Evolutionary conservation across 805 yeast genomes (phyloP), one percentile per base, ranked within the genome.

Genomic region (Yamadazyma philogaea): DNA sequence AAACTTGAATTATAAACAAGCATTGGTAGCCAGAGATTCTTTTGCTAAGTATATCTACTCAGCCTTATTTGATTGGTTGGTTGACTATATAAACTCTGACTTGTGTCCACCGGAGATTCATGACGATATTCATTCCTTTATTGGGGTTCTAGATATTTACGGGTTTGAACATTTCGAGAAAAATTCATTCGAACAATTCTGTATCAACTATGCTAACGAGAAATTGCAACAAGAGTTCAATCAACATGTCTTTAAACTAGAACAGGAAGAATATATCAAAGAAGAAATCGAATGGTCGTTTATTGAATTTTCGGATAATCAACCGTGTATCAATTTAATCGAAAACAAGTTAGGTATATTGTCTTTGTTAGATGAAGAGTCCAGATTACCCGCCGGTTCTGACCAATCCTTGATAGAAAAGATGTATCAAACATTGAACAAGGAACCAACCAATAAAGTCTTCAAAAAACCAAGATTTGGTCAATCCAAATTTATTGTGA

Each of bases 281-380:
- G 98, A 91, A 68, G 85, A 90, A 58, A 90, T 91, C 50, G 93
- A 90, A 61, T 91, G 98, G 97, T 84, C 91, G 7, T 91, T 91
- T 56, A 91, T 91, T 55, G 97, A 91, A 55, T 91, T 90, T 57
- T 81, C 93, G 41, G 99, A 91, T 63, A 91, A 91, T 63, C 96
- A 93, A 70, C 98, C 97, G 2, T 91, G 98, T 69, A 91, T 91
- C 54, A 83, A 84, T 53, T 77, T 91, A 55, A 93, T 91, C 55
- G 99, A 91, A 70, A 81, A 81, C 57, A 85, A 82, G 61, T 66
- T 89, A 49, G 99, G 99, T 63, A 81, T 91, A 39, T 73, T 91
- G 50, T 79, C 96, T 0, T 74, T 91, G 45, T 75, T 91, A 49
- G 98, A 91, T 63, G 99, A 91, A 71, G 98, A 93, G 66, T 84